These are phyloP conservation scores for Xylaria longipes DNA, from an alignment of 495 filamentous ascomycete genomes.

Conservation along the genomic window DNA sequence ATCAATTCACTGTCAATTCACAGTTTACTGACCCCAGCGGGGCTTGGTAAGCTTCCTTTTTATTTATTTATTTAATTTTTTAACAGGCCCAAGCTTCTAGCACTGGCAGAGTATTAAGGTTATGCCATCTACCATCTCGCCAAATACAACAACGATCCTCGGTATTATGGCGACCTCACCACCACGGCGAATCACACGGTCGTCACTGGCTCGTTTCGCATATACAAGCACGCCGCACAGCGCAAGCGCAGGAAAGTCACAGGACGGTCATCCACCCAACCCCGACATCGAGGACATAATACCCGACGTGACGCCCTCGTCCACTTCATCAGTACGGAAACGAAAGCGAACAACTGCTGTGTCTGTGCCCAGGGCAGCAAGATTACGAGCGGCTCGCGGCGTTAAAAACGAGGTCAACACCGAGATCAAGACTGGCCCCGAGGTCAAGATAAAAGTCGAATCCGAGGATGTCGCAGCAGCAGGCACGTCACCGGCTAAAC, in stretches of 20 bases:
- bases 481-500: slow-evolving; percentile 31
- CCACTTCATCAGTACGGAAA: slow-evolving; percentile 47
- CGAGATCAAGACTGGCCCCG: background rate
- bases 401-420: slow-evolving; percentile 33
- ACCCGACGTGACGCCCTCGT: slow-evolving; percentile 47
- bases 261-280: slow-evolving; percentile 37
- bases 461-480: background rate
- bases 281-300: slow-evolving; percentile 68
- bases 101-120: slow-evolving; percentile 33
- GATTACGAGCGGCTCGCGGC: slow-evolving; percentile 25
- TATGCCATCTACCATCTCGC: slow-evolving; percentile 67
- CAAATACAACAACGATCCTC: slow-evolving; percentile 60
- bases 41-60: no score
- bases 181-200: slow-evolving; percentile 55
- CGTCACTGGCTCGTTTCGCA: slow-evolving; percentile 53
- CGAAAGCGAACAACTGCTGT: slow-evolving; percentile 54
- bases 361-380: slow-evolving; percentile 27
- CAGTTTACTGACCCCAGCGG: no score
- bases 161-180: slow-evolving; percentile 34
- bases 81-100: background rate
- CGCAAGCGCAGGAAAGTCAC: slow-evolving; percentile 36
- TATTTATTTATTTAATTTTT: no score
- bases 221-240: slow-evolving; percentile 34
- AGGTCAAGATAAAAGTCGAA: slow-evolving; percentile 24
- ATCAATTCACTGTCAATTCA: no score